Evolutionary conservation across 2,329 filamentous ascomycete species (phyloP), one percentile per base, ranked within the genome.

Genomic region (Coniella vitis): DNA sequence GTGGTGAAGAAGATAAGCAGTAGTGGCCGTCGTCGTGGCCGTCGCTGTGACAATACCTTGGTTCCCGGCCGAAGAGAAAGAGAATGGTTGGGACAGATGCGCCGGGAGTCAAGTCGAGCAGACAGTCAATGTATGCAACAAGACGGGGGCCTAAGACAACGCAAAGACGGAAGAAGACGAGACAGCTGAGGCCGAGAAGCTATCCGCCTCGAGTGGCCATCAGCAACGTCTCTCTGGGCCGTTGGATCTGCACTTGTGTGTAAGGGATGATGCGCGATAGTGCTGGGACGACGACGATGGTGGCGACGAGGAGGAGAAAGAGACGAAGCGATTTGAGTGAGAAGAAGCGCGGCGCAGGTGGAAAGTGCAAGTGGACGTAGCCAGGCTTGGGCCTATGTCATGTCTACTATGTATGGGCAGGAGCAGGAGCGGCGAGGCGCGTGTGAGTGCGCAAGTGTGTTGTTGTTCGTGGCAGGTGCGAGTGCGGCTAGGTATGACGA

Each of bases 201-300:
- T 47, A 49, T 49, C 47, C 48, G 52, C 45, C 50, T 48, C 52
- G 45, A 44, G 51, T 53, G 48, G 48, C 48, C 51, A 46, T 49
- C 48, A 51, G 39, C 43, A 35, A 40, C 29, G 44, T 20, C 49
- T 29, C 25, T 29, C 5, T 10, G 25, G 10, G 25, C 25, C 25
- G 25, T 29, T 29, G 25, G 25, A n/a, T 29, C 25, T 29, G 25
- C 25, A 29, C 5, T 29, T 5, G 10, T 29, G 25, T 5, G 5
- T 29, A 10, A 5, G 25, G 10, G 25, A 29, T 10, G 25, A 29
- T 29, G 25, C 25, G 25, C 25, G 25, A 29, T 10, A n/a, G n/a
- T n/a, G 25, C 25, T 5, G 10, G 10, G 5, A 29, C 25, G 10
- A 29, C 5, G 25, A 5, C 10, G 25, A 29, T 29, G 25, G 25